Evolutionary conservation across 2,329 filamentous ascomycete species (phyloP).

Genomic region (Venturia nashicola): DNA sequence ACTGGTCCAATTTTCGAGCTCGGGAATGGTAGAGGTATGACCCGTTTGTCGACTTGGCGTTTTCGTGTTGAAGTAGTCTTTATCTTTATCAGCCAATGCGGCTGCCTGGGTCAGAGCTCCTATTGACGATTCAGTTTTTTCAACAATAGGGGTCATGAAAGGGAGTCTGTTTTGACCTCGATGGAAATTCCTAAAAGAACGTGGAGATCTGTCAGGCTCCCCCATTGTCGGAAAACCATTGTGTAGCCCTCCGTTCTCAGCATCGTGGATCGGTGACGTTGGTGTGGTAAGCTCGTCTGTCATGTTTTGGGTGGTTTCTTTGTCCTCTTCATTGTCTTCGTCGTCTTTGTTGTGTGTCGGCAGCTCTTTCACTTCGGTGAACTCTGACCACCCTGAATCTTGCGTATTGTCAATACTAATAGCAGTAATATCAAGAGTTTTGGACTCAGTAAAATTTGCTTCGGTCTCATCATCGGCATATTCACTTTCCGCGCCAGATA

Average conservation of each 20-base stretch:
- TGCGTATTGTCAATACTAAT: slow-evolving; percentile 23
- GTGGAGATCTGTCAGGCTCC: neutral
- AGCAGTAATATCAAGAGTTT: slow-evolving; percentile 16
- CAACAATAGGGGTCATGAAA: slow-evolving; percentile 98
- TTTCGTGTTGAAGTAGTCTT: slow-evolving; percentile 54
- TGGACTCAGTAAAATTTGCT: slow-evolving; percentile 37
- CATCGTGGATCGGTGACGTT: slow-evolving; percentile 28
- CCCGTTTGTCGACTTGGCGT: slow-evolving; percentile 55
- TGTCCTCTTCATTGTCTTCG: slow-evolving; percentile 24
- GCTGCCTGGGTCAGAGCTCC: slow-evolving; percentile 42
- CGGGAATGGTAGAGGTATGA: slow-evolving; percentile 24
- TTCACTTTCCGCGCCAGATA: slow-evolving; percentile 51
- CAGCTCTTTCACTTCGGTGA: slow-evolving; percentile 61
- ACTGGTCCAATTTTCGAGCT: slow-evolving; percentile 46
- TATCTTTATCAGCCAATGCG: slow-evolving; percentile 27
- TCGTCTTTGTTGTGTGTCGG: slow-evolving; percentile 32
- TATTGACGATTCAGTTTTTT: slow-evolving; percentile 83
- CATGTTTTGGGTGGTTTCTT: neutral
- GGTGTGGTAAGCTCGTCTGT: slow-evolving; percentile 36
- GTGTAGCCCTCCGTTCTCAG: slow-evolving; percentile 18
- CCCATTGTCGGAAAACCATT: slow-evolving; percentile 17
- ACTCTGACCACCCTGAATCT: slow-evolving; percentile 80
- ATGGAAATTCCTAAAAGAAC: slow-evolving; percentile 69
- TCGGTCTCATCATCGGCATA: slow-evolving; percentile 46
- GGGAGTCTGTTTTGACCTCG: slow-evolving; percentile 77